Percentiles rank a stretch among this genome's conserved stretches.
Evolutionary conservation across 352 stramenopile genomes (phyloP).

Genomic region (Achlya hypogyna): DNA sequence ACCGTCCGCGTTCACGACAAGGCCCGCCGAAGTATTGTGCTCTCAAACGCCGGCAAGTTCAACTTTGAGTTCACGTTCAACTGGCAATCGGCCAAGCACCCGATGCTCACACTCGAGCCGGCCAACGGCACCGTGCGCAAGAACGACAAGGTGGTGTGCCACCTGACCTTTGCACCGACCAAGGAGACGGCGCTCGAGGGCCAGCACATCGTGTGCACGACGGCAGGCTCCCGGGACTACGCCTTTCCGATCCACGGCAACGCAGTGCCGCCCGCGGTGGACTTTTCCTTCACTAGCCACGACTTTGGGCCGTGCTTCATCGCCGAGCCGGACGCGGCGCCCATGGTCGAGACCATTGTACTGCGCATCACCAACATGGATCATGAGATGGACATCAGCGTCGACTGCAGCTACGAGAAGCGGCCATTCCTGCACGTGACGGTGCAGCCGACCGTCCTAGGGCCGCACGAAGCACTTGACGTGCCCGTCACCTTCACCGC

Average conservation of each 20-base stretch:
- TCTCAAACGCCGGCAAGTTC: conserved; percentile 91
- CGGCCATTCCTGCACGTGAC: conserved; percentile 78
- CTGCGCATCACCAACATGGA: conserved; percentile 87
- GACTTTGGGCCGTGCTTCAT: conserved; percentile 91
- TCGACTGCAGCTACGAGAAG: conserved; percentile 88
- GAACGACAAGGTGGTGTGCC: conserved; percentile 71
- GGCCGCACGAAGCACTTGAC: conserved; percentile 59
- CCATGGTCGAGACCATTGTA: conserved; percentile 40
- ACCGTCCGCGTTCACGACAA: conserved; percentile 78
- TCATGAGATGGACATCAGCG: conserved; percentile 53
- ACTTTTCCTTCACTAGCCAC: conserved; percentile 84
- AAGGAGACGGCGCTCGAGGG: conserved; percentile 70
- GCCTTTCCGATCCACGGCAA: conserved; percentile 56
- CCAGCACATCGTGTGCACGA: conserved; percentile 54
- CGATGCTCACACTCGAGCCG: conserved; percentile 52
- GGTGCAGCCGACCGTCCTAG: conserved; percentile 71
- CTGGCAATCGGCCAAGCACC: conserved; percentile 27
- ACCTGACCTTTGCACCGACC: conserved; percentile 63
- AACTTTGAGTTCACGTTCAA: conserved; percentile 92
- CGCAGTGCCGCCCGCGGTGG: conserved; percentile 72
- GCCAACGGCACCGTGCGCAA: conserved; percentile 81
- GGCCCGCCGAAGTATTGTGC: conserved; percentile 47
- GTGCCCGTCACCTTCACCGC: conserved; percentile 85
- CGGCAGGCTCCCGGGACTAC: conserved; percentile 84
- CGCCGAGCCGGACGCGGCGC: conserved; percentile 48